Evolutionary conservation across 306 rosid genomes (phyloP).

Genomic region (Vachellia collinsii): DNA sequence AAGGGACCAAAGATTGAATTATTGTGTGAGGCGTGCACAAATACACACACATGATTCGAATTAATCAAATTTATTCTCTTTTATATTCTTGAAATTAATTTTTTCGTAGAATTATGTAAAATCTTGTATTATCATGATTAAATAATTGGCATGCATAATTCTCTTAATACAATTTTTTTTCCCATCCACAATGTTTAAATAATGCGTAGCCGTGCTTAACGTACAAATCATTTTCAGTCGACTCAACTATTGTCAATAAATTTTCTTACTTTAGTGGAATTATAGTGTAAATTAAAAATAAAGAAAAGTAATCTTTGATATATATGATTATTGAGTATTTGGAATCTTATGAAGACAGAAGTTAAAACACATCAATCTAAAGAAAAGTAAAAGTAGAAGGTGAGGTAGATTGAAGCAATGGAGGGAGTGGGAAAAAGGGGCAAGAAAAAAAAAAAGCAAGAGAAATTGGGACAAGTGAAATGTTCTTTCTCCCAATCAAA

Average conservation of each 20-base stretch:
- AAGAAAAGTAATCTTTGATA: too few relatives aligned
- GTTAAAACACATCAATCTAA: conserved; percentile 57
- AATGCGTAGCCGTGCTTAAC: background rate
- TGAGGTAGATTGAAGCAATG: conserved; percentile 28
- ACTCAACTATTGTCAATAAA: background rate
- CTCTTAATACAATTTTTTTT: background rate
- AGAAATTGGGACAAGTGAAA: conserved; percentile 47
- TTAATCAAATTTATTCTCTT: background rate
- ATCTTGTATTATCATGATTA: background rate
- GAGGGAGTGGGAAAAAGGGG: conserved; percentile 15
- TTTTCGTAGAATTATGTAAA: background rate
- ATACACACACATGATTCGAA: background rate
- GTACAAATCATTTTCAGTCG: background rate
- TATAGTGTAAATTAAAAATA: background rate
- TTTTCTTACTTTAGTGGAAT: background rate
- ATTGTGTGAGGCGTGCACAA: background rate
- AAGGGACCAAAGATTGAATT: conserved; percentile 2
- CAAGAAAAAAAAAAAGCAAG: conserved; percentile 24
- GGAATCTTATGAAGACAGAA: conserved; percentile 44
- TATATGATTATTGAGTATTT: conserved; percentile 34
- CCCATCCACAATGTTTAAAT: background rate
- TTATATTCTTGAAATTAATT: background rate
- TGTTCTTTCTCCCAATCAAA: conserved; percentile 55
- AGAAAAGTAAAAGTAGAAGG: conserved; percentile 40
- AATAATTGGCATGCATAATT: background rate